Evolutionary conservation across 805 yeast genomes (phyloP).

Genomic region (Ogataea nonfermentans): DNA sequence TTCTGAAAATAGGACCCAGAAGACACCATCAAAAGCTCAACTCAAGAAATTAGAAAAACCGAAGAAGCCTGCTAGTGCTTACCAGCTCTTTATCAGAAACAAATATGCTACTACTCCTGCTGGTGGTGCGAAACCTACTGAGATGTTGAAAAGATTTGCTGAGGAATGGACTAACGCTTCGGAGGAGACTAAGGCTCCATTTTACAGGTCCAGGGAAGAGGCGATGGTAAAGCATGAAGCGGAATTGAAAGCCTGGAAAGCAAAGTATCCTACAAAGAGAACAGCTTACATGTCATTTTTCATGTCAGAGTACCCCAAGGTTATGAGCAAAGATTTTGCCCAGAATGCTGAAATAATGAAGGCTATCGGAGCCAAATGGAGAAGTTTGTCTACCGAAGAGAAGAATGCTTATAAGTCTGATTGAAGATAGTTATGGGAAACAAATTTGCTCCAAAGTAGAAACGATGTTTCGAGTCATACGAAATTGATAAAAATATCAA

Average conservation of each 20-base stretch:
- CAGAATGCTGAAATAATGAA: slow-evolving; percentile 20
- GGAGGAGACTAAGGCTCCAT: slow-evolving; percentile 17
- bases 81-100: not conserved
- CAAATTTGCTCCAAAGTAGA: too few species aligned
- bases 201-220: slow-evolving; percentile 4
- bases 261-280: slow-evolving; percentile 22
- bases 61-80: not conserved
- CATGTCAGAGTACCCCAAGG: slow-evolving; percentile 15
- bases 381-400: slow-evolving; percentile 20
- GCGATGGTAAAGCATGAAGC: slow-evolving; percentile 12
- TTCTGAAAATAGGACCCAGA: too few species aligned
- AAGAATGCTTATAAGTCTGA: slow-evolving; percentile 15
- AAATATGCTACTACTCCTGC: not conserved
- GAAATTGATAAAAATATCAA: too few species aligned
- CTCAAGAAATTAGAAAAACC: not conserved
- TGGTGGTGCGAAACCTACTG: not conserved
- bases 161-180: slow-evolving; percentile 24
- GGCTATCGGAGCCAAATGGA: slow-evolving; percentile 24
- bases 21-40: not conserved
- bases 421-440: not conserved
- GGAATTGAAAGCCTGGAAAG: slow-evolving; percentile 26
- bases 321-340: slow-evolving; percentile 14
- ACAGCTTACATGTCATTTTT: slow-evolving; percentile 26
- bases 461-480: too few species aligned
- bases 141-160: slow-evolving; percentile 11